Conservation (phyloP, 1,139 yeast genomes). For the Suhomyces chickasaworum region DNA sequence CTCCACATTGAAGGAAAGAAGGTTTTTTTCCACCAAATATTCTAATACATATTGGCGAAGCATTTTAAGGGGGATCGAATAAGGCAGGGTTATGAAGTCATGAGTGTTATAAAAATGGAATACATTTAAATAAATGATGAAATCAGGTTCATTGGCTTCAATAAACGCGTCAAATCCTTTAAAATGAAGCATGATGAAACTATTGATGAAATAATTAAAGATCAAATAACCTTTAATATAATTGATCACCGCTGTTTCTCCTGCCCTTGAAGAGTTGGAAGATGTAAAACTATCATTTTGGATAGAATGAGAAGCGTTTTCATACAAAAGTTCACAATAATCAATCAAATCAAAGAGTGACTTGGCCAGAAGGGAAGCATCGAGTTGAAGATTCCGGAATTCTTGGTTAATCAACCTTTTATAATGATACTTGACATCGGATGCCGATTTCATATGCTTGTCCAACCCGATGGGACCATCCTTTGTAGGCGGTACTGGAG, state of each 20-base stretch:
- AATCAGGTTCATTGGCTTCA: slow-evolving; percentile 41
- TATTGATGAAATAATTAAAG: slow-evolving; percentile 47
- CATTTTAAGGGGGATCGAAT: slow-evolving; percentile 26
- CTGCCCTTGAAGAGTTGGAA: not conserved
- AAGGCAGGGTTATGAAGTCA: slow-evolving; percentile 25
- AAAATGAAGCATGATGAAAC: slow-evolving; percentile 47
- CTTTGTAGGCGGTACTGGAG: not conserved
- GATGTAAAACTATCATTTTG: not conserved
- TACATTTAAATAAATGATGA: slow-evolving; percentile 46
- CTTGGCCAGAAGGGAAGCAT: slow-evolving; percentile 31
- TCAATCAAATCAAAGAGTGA: slow-evolving; percentile 49
- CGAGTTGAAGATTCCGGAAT: slow-evolving; percentile 42
- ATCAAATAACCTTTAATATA: slow-evolving; percentile 45
- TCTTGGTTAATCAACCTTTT: slow-evolving; percentile 36
- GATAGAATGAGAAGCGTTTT: slow-evolving; percentile 25
- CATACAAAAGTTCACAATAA: slow-evolving; percentile 45
- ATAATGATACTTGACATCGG: slow-evolving; percentile 22
- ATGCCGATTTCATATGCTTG: not conserved
- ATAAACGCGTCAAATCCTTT: slow-evolving; percentile 48
- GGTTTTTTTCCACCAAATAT: slow-evolving; percentile 34
- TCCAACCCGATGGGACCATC: not conserved
- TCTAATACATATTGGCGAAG: slow-evolving; percentile 33
- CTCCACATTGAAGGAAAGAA: slow-evolving; percentile 39
- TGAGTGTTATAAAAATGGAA: slow-evolving; percentile 45
- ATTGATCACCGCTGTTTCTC: slow-evolving; percentile 17